Percentiles rank a stretch among this genome's conserved stretches.
Evolutionary conservation across 352 stramenopile genomes (phyloP).

Genomic region (Globisporangium megalacanthum): DNA sequence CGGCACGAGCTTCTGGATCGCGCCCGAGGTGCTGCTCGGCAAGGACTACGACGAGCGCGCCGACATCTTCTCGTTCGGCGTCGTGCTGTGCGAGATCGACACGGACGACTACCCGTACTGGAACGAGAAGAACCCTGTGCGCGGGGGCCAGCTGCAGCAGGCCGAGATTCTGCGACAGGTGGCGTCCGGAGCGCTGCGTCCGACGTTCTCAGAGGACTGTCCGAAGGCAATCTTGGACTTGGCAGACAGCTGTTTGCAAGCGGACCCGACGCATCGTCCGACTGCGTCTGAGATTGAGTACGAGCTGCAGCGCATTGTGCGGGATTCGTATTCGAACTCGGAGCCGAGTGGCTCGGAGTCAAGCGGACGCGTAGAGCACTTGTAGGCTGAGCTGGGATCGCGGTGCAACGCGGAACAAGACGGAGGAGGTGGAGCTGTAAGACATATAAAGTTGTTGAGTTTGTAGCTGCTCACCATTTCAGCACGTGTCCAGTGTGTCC

Average conservation of each 20-base stretch:
- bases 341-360: no score
- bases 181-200: constrained; percentile 40
- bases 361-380: no score
- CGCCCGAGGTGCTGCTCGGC: constrained; percentile 54
- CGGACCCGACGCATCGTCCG: constrained; percentile 50
- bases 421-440: no score
- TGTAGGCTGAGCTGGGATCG: no score
- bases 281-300: constrained; percentile 56
- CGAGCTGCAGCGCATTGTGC: constrained; percentile 47
- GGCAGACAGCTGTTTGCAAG: constrained; percentile 37
- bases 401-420: no score
- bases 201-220: constrained; percentile 43
- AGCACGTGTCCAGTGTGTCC: no score
- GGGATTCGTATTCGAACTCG: no score
- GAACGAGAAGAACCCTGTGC: constrained; percentile 39
- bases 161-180: constrained; percentile 62
- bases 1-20: constrained; percentile 70
- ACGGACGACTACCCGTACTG: constrained; percentile 61
- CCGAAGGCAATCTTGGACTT: constrained; percentile 38
- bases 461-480: no score
- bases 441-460: no score
- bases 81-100: constrained; percentile 52
- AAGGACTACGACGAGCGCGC: constrained; percentile 50
- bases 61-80: constrained; percentile 50
- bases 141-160: constrained; percentile 46